Percentiles rank a stretch among this genome's conserved stretches.
phyloP scores from a whole-genome alignment of 441 rosid genomes.

The Flueggea neowawraea region DNA sequence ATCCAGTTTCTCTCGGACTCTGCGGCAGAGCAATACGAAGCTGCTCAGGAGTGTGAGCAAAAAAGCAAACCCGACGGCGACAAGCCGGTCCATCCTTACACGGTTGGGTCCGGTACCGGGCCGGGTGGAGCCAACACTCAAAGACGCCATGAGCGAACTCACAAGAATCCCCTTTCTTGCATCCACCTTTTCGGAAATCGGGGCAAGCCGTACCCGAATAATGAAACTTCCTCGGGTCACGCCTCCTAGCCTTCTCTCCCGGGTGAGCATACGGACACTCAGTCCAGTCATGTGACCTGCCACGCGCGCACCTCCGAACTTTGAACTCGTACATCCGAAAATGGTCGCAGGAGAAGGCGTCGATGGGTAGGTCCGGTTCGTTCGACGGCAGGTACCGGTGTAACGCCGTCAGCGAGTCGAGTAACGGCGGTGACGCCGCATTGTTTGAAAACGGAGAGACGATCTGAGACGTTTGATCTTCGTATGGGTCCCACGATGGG shows the following conservation, averaged over 20 bases:
- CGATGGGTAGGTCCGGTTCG: slow-evolving; percentile 61
- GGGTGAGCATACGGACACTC: slow-evolving; percentile 96
- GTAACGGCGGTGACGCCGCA: slow-evolving; percentile 38
- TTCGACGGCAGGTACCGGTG: slow-evolving; percentile 58
- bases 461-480: slow-evolving; percentile 22
- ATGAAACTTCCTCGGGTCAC: slow-evolving; percentile 72
- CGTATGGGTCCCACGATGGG: slow-evolving; percentile 52
- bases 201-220: slow-evolving; percentile 85
- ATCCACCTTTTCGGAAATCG: slow-evolving; percentile 70
- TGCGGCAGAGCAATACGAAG: slow-evolving; percentile 42
- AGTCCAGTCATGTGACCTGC: slow-evolving; percentile 91
- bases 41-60: slow-evolving; percentile 85
- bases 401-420: slow-evolving; percentile 52
- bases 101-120: slow-evolving; percentile 83
- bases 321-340: slow-evolving; percentile 93
- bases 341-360: slow-evolving; percentile 76
- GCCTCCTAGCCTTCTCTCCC: slow-evolving; percentile 84
- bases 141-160: slow-evolving; percentile 91
- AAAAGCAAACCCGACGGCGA: slow-evolving; percentile 75
- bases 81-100: slow-evolving; percentile 81
- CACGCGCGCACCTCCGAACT: slow-evolving; percentile 71
- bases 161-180: slow-evolving; percentile 66
- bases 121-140: slow-evolving; percentile 98
- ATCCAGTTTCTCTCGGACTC: too few relatives aligned
- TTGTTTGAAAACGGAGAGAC: slow-evolving; percentile 15